Evolutionary conservation across 768 basidiomycete genomes (phyloP).

Genomic region (Termitomyces sp.): DNA sequence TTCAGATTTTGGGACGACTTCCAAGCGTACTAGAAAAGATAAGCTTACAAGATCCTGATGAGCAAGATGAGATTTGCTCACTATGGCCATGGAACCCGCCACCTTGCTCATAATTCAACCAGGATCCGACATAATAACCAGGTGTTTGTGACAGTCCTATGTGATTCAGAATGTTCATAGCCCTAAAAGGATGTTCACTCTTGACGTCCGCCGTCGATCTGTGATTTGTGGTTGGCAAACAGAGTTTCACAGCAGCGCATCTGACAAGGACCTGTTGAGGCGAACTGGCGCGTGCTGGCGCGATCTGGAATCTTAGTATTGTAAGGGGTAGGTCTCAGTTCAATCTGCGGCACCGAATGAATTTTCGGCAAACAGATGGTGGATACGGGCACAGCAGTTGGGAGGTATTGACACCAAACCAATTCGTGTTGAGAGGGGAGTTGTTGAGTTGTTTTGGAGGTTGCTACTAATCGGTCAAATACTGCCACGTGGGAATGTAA

Average conservation of each 20-base stretch:
- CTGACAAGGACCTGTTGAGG: not conserved
- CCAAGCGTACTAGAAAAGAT: not conserved
- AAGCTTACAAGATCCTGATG: not conserved
- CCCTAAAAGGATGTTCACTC: not conserved
- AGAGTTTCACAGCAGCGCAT: slow-evolving; percentile 4
- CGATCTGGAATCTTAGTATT: slow-evolving; percentile 4
- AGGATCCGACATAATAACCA: not conserved
- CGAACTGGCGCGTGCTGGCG: not conserved
- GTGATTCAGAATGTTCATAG: not conserved
- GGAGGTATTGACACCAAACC: not conserved
- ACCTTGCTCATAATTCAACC: not conserved
- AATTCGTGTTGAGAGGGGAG: not conserved
- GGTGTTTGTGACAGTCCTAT: not conserved
- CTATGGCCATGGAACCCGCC: not conserved
- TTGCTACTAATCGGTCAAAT: not conserved
- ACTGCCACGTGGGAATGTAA: slow-evolving; percentile 2
- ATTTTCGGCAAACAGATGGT: slow-evolving; percentile 11
- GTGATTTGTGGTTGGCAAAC: not conserved
- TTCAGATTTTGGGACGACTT: slow-evolving; percentile 7
- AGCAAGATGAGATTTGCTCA: slow-evolving; percentile 3
- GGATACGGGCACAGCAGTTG: slow-evolving; percentile 11
- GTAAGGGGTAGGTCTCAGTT: slow-evolving; percentile 3
- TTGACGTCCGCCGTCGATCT: slow-evolving; percentile 10
- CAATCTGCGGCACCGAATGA: slow-evolving; percentile 11
- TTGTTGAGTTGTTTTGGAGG: not conserved